These are phyloP conservation scores for Rhizopogon vulgaris DNA, from an alignment of 768 basidiomycete genomes.

Conservation along the genomic window DNA sequence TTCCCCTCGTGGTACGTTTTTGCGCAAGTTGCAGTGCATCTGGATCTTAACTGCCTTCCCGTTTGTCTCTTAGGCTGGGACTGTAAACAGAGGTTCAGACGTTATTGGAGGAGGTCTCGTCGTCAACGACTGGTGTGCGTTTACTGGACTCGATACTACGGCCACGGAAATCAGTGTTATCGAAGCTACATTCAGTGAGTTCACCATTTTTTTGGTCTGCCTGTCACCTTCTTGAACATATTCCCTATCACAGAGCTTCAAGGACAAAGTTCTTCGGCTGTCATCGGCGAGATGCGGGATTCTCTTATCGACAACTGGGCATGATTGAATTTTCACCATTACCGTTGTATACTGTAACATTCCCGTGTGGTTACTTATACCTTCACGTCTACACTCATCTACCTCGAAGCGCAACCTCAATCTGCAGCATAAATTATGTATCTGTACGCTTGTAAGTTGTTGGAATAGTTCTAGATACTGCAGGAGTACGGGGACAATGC, in stretches of 20 bases:
- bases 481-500: neutral
- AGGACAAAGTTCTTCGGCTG: slow-evolving; percentile 74
- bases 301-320: slow-evolving; percentile 92
- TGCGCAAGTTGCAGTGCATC: neutral
- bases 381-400: neutral
- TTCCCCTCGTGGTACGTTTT: slow-evolving; percentile 83
- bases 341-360: too few relatives aligned
- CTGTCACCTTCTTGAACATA: slow-evolving; percentile 1
- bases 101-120: slow-evolving; percentile 96
- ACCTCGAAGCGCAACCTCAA: neutral
- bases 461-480: neutral
- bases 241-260: slow-evolving; percentile 58
- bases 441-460: neutral
- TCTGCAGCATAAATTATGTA: neutral
- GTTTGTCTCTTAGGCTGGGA: slow-evolving; percentile 66
- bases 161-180: slow-evolving; percentile 98
- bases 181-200: slow-evolving; percentile 94
- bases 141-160: slow-evolving; percentile 99
- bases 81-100: slow-evolving; percentile 97
- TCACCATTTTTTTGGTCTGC: neutral
- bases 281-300: slow-evolving; percentile 90
- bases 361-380: neutral
- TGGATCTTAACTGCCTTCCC: slow-evolving; percentile 4
- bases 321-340: slow-evolving; percentile 27
- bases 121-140: slow-evolving; percentile 99